Evolutionary conservation across 306 rosid genomes (phyloP), one percentile per base, ranked within the genome.

Genomic region (Prinsepia uniflora): DNA sequence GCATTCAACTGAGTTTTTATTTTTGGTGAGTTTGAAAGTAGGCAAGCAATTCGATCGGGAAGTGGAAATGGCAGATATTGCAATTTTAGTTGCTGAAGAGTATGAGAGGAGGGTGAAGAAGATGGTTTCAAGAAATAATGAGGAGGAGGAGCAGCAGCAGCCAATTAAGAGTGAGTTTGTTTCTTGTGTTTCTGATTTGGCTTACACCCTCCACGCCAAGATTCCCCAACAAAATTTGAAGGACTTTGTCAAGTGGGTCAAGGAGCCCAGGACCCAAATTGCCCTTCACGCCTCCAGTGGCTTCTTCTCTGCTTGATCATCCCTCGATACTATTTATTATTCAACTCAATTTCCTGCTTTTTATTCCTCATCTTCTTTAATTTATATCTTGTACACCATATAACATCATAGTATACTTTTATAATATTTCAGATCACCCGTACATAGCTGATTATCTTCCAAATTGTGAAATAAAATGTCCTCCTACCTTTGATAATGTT

Each of bases 21-120:
- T 24, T 24, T 24, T 24, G 30, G 30, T 24, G 30, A 49, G 14
- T 49, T 13, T 48, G 53, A 48, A 14, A 48, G 6, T 13, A 48
- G 13, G 14, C 18, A 50, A 49, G 55, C 57, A 52, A 52, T 6
- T 10, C 5, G 34, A 14, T 52, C 39, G n/a, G n/a, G n/a, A n/a
- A n/a, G n/a, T 54, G 44, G 75, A 53, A 36, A 90, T 90, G 96
- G 80, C 97, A 54, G 97, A 94, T 65, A 94, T 90, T 65, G 97
- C 97, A 10, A 86, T 94, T 72, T 65, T 94, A 82, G 92, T 94
- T 6, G 95, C 86, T 0, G 97, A 94, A 72, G 98, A 94, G 75
- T 83, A 87, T 22, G 96, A 89, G 82, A 94, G 91, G 67, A 89
- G 95, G 56, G 66, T 84, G 53, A 86, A 79, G n/a, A n/a, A n/a